Evolutionary conservation across 257 asterid species (phyloP), one percentile per base, ranked within the genome.

Genomic region (Solanum arcanum): DNA sequence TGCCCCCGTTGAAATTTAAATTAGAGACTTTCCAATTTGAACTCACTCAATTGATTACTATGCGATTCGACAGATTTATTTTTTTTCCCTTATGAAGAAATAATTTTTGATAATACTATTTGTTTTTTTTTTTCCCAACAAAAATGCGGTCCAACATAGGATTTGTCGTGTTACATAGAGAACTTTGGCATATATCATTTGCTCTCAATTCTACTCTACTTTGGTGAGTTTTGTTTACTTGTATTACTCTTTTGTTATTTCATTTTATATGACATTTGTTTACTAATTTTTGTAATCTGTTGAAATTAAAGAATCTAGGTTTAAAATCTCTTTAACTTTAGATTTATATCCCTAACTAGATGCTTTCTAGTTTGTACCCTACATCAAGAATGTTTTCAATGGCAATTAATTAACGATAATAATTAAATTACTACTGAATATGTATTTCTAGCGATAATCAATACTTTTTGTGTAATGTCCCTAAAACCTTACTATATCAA

Each of bases 131-230:
- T 35, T 3, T 37, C 88, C 88, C 95, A 95, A 98, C 69, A 81
- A 66, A 82, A 85, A 86, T 94, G 98, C 86, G 88, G 90, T 25
- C 87, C 96, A 49, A 92, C 94, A 44, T 94, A 95, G 95, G 96
- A 95, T 91, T 44, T 94, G 83, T 52, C 82, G 52, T 94, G 98
- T 85, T 95, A 91, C 90, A 87, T 95, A 86, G 98, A 95, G 84
- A 94, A 95, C 85, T 93, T 95, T 89, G 92, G 98, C 52, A 86
- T 93, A 14, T 23, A 94, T 1, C 94, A 92, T 77, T 90, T 95
- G 90, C 90, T 94, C 5, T 90, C 94, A 70, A 86, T 83, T 23
- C 83, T 94, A 4, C 27, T 89, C 66, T 92, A 95, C 92, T 91
- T 92, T 44, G 94, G 98, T 94, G 47, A 91, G 92, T 77, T 25